These are phyloP conservation scores for Spathaspora sp. DNA, from an alignment of 805 yeast genomes.

Conservation along the genomic window DNA sequence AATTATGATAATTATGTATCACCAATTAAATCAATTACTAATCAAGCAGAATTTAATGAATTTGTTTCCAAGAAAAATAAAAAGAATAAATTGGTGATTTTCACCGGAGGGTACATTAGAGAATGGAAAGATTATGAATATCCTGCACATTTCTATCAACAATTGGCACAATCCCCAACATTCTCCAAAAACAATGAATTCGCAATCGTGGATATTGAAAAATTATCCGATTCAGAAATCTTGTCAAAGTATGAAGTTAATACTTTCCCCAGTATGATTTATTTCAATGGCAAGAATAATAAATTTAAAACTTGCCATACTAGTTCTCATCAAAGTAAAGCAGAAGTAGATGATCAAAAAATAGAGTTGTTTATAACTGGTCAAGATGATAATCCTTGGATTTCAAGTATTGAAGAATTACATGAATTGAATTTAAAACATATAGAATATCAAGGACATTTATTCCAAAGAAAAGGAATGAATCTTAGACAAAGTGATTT, in stretches of 20 bases:
- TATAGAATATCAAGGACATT: not conserved
- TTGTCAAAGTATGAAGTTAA: constrained; percentile 23
- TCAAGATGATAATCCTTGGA: constrained; percentile 16
- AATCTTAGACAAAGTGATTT: not conserved
- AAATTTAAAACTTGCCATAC: constrained; percentile 22
- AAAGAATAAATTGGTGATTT: constrained; percentile 19
- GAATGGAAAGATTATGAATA: constrained; percentile 31
- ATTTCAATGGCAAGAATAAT: constrained; percentile 18
- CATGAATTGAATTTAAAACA: not conserved
- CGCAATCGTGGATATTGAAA: constrained; percentile 23
- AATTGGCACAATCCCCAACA: constrained; percentile 13
- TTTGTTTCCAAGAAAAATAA: constrained; percentile 4
- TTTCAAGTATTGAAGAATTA: constrained; percentile 10
- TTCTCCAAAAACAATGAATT: constrained; percentile 12
- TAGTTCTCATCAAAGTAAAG: constrained; percentile 15
- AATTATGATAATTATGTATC: constrained; percentile 19
- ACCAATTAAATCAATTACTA: constrained; percentile 6
- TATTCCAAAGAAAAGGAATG: not conserved
- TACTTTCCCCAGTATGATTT: constrained; percentile 30
- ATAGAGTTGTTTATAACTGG: constrained; percentile 9
- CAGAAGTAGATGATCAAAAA: constrained; percentile 13
- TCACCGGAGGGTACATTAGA: constrained; percentile 16
- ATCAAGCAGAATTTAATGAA: not conserved
- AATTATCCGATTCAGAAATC: constrained; percentile 14
- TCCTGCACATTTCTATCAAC: constrained; percentile 34